Percentiles rank a stretch among this genome's conserved stretches.
Conservation (phyloP, 257 asterid species). For the Scutellaria barbata region DNA sequence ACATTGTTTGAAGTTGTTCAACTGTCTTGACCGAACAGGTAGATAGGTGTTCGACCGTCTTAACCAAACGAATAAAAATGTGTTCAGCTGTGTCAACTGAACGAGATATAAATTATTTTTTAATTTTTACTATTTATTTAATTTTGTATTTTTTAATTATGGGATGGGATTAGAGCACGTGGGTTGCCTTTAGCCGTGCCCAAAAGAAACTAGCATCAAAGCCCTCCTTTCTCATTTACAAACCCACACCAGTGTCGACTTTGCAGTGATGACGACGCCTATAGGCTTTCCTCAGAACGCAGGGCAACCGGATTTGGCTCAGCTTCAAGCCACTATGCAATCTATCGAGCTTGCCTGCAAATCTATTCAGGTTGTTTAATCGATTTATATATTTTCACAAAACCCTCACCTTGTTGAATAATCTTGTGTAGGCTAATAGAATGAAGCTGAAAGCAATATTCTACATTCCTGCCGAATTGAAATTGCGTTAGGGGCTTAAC, state of each 20-base stretch:
- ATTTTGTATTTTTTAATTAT: too few relatives aligned
- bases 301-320: conserved; percentile 63
- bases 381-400: conserved; percentile 5
- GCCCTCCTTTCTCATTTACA: background rate
- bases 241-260: conserved; percentile 9
- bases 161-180: too few relatives aligned
- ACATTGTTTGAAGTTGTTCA: too few relatives aligned
- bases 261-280: conserved; percentile 48
- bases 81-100: too few relatives aligned
- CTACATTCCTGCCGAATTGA: conserved; percentile 18
- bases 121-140: too few relatives aligned
- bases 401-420: conserved; percentile 33
- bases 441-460: conserved; percentile 14
- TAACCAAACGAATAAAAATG: too few relatives aligned
- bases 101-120: too few relatives aligned
- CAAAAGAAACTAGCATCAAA: too few relatives aligned
- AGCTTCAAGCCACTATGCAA: conserved; percentile 84
- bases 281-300: conserved; percentile 50
- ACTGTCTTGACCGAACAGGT: too few relatives aligned
- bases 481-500: background rate
- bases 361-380: conserved; percentile 69
- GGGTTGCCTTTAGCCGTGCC: too few relatives aligned
- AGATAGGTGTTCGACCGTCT: too few relatives aligned
- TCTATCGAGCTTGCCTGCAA: conserved; percentile 85
- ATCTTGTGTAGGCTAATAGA: background rate